Percentiles rank a stretch among this genome's conserved stretches.
These are phyloP conservation scores for Hapsidospora chrysogenum DNA, from an alignment of 495 filamentous ascomycete genomes.

Conservation along the genomic window DNA sequence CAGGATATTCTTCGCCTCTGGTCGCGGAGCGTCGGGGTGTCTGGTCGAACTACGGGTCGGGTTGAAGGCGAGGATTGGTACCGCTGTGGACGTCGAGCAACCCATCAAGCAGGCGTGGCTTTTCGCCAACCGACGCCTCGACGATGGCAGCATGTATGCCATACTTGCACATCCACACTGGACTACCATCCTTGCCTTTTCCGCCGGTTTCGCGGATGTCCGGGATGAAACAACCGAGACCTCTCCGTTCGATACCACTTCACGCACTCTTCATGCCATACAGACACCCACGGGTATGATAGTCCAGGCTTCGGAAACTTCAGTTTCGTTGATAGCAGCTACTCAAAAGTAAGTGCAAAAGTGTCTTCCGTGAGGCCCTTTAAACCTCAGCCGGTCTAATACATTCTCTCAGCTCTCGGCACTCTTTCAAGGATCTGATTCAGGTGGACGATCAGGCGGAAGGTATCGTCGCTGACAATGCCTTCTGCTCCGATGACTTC, in stretches of 20 bases:
- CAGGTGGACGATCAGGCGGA: too few relatives aligned
- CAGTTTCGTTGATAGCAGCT: too few relatives aligned
- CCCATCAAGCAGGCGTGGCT: slow-evolving; percentile 29
- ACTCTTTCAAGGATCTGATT: too few relatives aligned
- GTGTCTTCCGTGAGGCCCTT: too few relatives aligned
- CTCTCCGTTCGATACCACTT: slow-evolving; percentile 27
- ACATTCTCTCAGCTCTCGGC: too few relatives aligned
- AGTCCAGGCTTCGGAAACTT: slow-evolving; percentile 33
- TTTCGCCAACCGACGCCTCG: slow-evolving; percentile 10
- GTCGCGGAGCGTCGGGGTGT: slow-evolving; percentile 38
- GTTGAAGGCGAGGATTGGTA: slow-evolving; percentile 45
- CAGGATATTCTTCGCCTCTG: slow-evolving; percentile 41
- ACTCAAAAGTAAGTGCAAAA: too few relatives aligned
- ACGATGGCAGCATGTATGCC: slow-evolving; percentile 14
- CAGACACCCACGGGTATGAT: slow-evolving; percentile 9
- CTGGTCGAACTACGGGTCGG: slow-evolving; percentile 59
- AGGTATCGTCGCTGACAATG: slow-evolving; percentile 18
- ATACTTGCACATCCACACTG: slow-evolving; percentile 35
- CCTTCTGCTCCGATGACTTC: slow-evolving; percentile 10
- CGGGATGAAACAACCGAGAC: slow-evolving; percentile 18
- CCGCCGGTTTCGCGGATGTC: slow-evolving; percentile 17
- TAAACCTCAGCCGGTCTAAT: too few relatives aligned
- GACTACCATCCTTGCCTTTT: slow-evolving; percentile 19
- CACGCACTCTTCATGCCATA: slow-evolving; percentile 39
- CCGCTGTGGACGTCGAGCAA: slow-evolving; percentile 29